Conservation (phyloP, 768 basidiomycete species). For the Lactarius pseudohatsudake region DNA sequence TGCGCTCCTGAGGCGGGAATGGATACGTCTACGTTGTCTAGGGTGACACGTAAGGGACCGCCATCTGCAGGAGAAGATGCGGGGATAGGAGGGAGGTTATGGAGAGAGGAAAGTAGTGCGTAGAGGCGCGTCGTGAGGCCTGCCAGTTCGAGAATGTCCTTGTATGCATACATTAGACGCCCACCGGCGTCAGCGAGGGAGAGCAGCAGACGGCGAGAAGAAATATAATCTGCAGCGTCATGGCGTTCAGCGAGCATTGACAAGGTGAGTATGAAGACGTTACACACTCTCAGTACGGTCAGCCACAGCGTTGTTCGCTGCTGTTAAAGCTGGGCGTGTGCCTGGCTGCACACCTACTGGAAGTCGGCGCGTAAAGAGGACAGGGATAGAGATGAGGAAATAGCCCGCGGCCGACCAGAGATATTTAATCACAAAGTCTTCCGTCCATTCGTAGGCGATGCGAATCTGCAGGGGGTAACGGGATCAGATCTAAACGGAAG, state of each 20-base stretch:
- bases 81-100: conserved; percentile 63
- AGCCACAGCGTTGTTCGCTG: conserved; percentile 42
- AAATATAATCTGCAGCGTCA: conserved; percentile 69
- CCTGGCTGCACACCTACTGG: conserved; percentile 32
- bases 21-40: conserved; percentile 70
- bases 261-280: conserved; percentile 19
- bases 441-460: conserved; percentile 92
- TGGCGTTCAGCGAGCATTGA: no score
- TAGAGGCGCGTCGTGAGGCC: conserved; percentile 91
- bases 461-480: conserved; percentile 55
- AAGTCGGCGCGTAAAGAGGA: conserved; percentile 64
- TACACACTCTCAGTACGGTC: conserved; percentile 48
- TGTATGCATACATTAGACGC: conserved; percentile 94
- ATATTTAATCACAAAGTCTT: conserved; percentile 97
- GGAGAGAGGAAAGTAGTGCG: conserved; percentile 80
- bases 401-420: conserved; percentile 94
- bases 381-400: conserved; percentile 85
- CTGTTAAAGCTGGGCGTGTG: conserved; percentile 12
- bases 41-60: conserved; percentile 48
- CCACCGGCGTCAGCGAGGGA: conserved; percentile 97
- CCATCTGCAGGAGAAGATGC: conserved; percentile 36
- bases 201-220: conserved; percentile 84
- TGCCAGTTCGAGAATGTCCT: conserved; percentile 92
- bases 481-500: neutral
- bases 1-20: conserved; percentile 42